phyloP scores from a whole-genome alignment of 176 grass and related monocot genomes.

The Pharus latifolius region DNA sequence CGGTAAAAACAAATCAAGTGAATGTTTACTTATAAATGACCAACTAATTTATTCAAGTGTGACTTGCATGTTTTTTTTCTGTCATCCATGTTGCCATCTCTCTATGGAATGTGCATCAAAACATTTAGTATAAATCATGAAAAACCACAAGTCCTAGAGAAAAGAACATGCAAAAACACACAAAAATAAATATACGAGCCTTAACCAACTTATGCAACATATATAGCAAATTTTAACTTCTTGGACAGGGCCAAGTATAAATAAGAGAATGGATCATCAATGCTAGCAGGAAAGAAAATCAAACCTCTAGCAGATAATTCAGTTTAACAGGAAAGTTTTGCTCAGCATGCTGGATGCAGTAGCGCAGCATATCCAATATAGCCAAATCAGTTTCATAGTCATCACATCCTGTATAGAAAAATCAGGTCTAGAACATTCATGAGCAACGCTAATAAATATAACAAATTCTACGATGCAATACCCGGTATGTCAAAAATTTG shows the following conservation, averaged over 20 bases:
- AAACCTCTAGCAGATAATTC: conserved; percentile 38
- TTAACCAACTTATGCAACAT: background rate
- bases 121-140: no score
- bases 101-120: no score
- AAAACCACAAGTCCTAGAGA: no score
- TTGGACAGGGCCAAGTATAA: background rate
- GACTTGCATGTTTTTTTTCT: no score
- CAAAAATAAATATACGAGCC: no score
- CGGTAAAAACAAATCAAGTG: background rate
- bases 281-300: conserved; percentile 4
- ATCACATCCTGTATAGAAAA: conserved; percentile 32
- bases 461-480: background rate
- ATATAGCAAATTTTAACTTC: background rate
- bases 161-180: no score
- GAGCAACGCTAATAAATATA: background rate
- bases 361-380: conserved; percentile 56
- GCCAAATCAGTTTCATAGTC: conserved; percentile 38
- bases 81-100: no score
- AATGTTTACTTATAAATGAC: background rate
- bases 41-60: no score
- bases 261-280: background rate
- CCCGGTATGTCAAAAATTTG: conserved; percentile 68
- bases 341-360: conserved; percentile 58
- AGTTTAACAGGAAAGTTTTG: conserved; percentile 48
- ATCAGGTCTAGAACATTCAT: background rate